Evolutionary conservation across 352 stramenopile species (phyloP).

Genomic region (Globisporangium yorkense): DNA sequence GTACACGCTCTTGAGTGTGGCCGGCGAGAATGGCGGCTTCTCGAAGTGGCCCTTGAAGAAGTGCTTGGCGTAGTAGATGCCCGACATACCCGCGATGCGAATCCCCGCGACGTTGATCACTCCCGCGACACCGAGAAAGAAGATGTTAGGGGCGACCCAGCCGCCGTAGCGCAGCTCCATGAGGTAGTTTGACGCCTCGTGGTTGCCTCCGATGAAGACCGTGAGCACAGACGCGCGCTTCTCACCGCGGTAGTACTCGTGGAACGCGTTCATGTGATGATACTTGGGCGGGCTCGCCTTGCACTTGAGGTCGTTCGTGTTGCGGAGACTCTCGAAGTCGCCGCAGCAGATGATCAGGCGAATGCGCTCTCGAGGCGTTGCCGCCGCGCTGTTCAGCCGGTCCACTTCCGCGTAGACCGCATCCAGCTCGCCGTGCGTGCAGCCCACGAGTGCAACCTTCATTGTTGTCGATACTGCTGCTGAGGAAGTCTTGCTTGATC

Average conservation of each 20-base stretch:
- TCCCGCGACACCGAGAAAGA: conserved; percentile 89
- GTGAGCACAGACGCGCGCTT: conserved; percentile 85
- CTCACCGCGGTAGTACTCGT: conserved; percentile 89
- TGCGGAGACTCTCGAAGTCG: conserved; percentile 94
- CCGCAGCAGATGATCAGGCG: conserved; percentile 92
- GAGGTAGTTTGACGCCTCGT: conserved; percentile 93
- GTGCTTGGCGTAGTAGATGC: conserved; percentile 88
- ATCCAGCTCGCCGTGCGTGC: conserved; percentile 92
- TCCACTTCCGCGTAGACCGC: conserved; percentile 88
- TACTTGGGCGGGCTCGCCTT: conserved; percentile 91
- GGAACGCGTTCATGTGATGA: conserved; percentile 75
- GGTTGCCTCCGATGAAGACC: conserved; percentile 96
- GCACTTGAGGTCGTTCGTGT: conserved; percentile 80
- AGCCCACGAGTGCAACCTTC: conserved; percentile 87
- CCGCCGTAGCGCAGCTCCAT: conserved; percentile 94
- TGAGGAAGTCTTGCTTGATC: too few relatives aligned
- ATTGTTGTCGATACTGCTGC: conserved; percentile 3
- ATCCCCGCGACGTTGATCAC: conserved; percentile 79
- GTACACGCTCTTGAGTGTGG: conserved; percentile 84
- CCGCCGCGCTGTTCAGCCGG: conserved; percentile 24
- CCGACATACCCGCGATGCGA: conserved; percentile 89
- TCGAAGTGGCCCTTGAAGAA: conserved; percentile 78
- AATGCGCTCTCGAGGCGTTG: conserved; percentile 38
- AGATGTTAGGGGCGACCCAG: conserved; percentile 96
- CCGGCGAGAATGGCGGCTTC: conserved; percentile 11